A percentile compares a stretch with the other conserved stretches of the same genome.
Evolutionary conservation across 2,329 filamentous ascomycete species (phyloP).

Genomic region (Malbranchea zuffiana): DNA sequence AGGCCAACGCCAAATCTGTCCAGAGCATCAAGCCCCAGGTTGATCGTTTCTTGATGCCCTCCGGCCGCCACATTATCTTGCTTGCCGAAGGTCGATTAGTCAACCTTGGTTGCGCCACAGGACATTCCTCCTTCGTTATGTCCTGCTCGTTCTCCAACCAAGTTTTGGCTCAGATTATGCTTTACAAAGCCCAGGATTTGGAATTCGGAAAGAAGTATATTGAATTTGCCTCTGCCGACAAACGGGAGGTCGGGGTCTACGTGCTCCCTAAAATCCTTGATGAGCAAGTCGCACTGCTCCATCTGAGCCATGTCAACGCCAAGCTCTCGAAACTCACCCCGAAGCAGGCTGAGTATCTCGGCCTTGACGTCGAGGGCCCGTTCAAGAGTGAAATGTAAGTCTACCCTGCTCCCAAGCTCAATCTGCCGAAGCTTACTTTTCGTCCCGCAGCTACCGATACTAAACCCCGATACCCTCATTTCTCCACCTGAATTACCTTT

Average conservation of each 20-base stretch:
- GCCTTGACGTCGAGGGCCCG: constrained; percentile 73
- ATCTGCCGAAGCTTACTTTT: constrained; percentile 22
- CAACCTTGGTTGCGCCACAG: constrained; percentile 97
- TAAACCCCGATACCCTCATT: too few relatives aligned
- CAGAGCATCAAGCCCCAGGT: constrained; percentile 99
- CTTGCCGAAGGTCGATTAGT: constrained; percentile 97
- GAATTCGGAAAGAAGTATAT: constrained; percentile 87
- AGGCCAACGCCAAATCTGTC: constrained; percentile 84
- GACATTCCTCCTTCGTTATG: constrained; percentile 99
- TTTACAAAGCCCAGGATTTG: constrained; percentile 85
- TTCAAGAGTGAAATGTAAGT: constrained; percentile 87
- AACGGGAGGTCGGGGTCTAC: constrained; percentile 87
- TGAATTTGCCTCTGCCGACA: constrained; percentile 86
- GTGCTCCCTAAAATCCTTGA: constrained; percentile 98
- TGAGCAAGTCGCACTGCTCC: constrained; percentile 92
- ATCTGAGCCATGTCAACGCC: constrained; percentile 85
- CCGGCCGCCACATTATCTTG: constrained; percentile 93
- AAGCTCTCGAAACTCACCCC: constrained; percentile 78
- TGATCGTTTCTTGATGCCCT: constrained; percentile 92
- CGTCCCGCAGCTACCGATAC: constrained; percentile 50
- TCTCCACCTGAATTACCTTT: too few relatives aligned
- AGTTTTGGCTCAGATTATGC: constrained; percentile 96
- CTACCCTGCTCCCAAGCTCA: background rate
- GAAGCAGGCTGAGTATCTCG: constrained; percentile 90
- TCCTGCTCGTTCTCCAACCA: constrained; percentile 99